phyloP scores from a whole-genome alignment of 176 grass and related monocot genomes.

The Eleusine indica region DNA sequence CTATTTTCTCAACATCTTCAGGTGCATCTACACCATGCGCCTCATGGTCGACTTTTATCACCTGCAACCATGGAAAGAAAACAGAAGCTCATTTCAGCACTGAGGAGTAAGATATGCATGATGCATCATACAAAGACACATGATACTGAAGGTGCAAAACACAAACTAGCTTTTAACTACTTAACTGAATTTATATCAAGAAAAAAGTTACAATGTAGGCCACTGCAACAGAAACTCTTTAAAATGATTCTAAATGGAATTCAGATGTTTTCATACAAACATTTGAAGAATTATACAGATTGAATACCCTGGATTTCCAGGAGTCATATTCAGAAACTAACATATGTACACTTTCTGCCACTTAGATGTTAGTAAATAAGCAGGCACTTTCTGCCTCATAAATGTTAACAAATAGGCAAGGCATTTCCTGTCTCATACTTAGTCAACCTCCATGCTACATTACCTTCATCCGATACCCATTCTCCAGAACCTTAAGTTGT shows the following conservation, averaged over 20 bases:
- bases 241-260: neutral
- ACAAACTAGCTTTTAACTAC: neutral
- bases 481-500: slow-evolving; percentile 98
- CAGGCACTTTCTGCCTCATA: neutral
- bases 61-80: slow-evolving; percentile 48
- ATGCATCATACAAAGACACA: neutral
- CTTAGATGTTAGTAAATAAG: neutral
- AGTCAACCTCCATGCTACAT: slow-evolving; percentile 25
- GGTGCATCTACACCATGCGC: slow-evolving; percentile 92
- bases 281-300: neutral
- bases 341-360: neutral
- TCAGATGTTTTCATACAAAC: neutral
- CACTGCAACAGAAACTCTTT: neutral
- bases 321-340: neutral
- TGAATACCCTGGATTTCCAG: neutral
- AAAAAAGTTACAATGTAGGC: neutral
- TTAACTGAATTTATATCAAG: neutral
- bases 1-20: slow-evolving; percentile 84
- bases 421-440: neutral
- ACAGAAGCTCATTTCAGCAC: neutral
- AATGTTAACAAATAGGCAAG: neutral
- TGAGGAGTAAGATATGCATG: neutral
- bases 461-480: slow-evolving; percentile 98
- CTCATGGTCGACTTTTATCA: slow-evolving; percentile 98
- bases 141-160: neutral